A percentile compares a stretch with the other conserved stretches of the same genome.
These are phyloP conservation scores for Pseudogymnoascus sp. DNA, from an alignment of 2,329 filamentous ascomycete species.

Conservation along the genomic window DNA sequence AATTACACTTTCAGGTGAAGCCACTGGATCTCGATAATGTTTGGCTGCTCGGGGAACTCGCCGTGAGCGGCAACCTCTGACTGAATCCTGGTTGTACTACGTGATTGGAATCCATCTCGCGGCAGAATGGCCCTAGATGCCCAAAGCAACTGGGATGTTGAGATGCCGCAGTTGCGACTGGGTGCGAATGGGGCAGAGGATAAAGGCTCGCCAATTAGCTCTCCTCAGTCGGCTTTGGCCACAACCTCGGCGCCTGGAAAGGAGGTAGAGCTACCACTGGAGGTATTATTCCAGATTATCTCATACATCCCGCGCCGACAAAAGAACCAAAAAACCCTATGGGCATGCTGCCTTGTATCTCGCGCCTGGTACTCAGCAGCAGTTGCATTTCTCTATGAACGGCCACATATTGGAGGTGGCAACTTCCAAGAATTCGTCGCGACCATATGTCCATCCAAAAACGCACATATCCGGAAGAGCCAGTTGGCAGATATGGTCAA, in stretches of 20 bases:
- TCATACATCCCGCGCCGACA: conserved; percentile 20
- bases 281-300: conserved; percentile 26
- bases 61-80: background rate
- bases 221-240: background rate
- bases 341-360: conserved; percentile 24
- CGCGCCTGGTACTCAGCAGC: conserved; percentile 25
- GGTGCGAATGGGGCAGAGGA: background rate
- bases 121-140: conserved; percentile 22
- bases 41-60: background rate
- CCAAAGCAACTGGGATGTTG: conserved; percentile 26
- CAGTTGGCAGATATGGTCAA: conserved; percentile 23
- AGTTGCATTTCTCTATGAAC: conserved; percentile 22
- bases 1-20: background rate
- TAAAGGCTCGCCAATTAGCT: background rate
- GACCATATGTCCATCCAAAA: conserved; percentile 29
- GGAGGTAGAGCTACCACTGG: conserved; percentile 24
- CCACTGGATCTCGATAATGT: background rate
- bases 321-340: conserved; percentile 20
- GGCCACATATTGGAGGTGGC: conserved; percentile 21
- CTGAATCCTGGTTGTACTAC: background rate
- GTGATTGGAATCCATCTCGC: background rate
- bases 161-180: conserved; percentile 21
- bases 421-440: conserved; percentile 26
- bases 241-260: background rate
- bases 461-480: conserved; percentile 27